Evolutionary conservation across 2,329 filamentous ascomycete genomes (phyloP).

Genomic region (Stemphylium beticola): DNA sequence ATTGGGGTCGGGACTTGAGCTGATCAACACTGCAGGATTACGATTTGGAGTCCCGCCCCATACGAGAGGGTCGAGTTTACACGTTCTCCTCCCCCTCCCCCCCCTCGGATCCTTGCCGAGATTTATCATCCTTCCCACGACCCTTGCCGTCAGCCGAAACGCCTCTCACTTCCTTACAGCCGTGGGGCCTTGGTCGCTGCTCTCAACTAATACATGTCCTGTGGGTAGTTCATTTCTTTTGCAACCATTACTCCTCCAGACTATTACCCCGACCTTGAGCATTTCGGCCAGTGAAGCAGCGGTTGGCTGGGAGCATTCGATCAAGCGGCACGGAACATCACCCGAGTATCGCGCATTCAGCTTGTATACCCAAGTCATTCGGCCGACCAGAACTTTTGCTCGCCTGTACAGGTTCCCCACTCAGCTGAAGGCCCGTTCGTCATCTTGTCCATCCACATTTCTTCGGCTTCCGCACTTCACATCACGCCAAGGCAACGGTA

Average conservation of each 20-base stretch:
- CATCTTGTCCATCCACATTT: slow-evolving; percentile 17
- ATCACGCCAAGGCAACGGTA: slow-evolving; percentile 30
- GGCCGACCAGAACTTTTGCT: slow-evolving; percentile 26
- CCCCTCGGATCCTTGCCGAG: slow-evolving; percentile 25
- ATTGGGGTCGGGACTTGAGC: slow-evolving; percentile 31
- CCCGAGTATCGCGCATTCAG: slow-evolving; percentile 29
- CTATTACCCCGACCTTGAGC: slow-evolving; percentile 20
- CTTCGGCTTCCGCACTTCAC: slow-evolving; percentile 14
- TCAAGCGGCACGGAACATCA: slow-evolving; percentile 34
- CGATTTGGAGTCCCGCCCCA: slow-evolving; percentile 24
- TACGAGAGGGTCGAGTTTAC: slow-evolving; percentile 16
- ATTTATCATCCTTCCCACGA: slow-evolving; percentile 20
- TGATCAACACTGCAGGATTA: slow-evolving; percentile 41
- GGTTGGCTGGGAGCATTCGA: slow-evolving; percentile 28
- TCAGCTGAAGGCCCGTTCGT: slow-evolving; percentile 36
- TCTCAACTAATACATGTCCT: slow-evolving; percentile 23
- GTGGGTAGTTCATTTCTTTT: slow-evolving; percentile 9
- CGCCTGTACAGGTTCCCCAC: slow-evolving; percentile 32
- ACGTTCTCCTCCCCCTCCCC: slow-evolving; percentile 19
- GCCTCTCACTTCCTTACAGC: slow-evolving; percentile 24
- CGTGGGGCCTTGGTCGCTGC: slow-evolving; percentile 15
- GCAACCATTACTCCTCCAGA: slow-evolving; percentile 6
- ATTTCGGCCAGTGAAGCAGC: slow-evolving; percentile 15
- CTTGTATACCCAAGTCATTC: slow-evolving; percentile 30
- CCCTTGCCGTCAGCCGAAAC: slow-evolving; percentile 26